Evolutionary conservation across 129 eudicot genomes (phyloP), one percentile per base, ranked within the genome.

Genomic region (Flaveria trinervia): DNA sequence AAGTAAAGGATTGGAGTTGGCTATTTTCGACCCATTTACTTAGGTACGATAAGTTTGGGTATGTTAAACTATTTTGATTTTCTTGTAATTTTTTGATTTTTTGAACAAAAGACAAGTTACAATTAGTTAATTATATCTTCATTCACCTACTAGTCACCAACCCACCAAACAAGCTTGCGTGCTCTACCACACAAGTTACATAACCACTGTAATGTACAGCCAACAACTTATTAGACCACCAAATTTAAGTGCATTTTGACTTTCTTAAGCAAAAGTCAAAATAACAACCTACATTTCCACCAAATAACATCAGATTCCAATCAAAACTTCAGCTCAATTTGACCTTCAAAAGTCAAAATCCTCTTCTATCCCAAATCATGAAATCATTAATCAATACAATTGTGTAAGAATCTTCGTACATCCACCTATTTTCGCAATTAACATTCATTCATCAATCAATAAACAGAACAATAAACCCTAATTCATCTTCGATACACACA

Each of bases 161-260:
- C 74, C 84, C 46, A 73, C 83, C 83, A 43, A 80, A 73, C 82
- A 79, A 77, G 15, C 22, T 62, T 62, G 78, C 68, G 72, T 79
- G 78, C 41, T 39, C 67, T 79, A 71, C 73, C 83, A 72, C 55
- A 39, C 74, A 80, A 65, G 50, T n/a, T 50, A 65, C 22, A 45
- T 68, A 43, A 44, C 59, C 15, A 59, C 62, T 61, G 62, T 5
- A 36, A 62, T n/a, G n/a, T 48, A 11, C 22, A 70, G 14, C 71
- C 52, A 78, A 60, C 70, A 78, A 70, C 70, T 59, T 20, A 30
- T 52, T 68, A 55, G 81, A 75, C 41, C 75, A 77, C 81, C 81
- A 46, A 70, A 71, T 20, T 30, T 49, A 60, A 22, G 13, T 33
- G 20, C 77, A 78, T 44, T 46, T 46, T 70, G 55, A 79, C 77